Percentiles rank a stretch among this genome's conserved stretches.
Conservation (phyloP, 192 early-diverging fungal species). For the Entomortierella chlamydospora region DNA sequence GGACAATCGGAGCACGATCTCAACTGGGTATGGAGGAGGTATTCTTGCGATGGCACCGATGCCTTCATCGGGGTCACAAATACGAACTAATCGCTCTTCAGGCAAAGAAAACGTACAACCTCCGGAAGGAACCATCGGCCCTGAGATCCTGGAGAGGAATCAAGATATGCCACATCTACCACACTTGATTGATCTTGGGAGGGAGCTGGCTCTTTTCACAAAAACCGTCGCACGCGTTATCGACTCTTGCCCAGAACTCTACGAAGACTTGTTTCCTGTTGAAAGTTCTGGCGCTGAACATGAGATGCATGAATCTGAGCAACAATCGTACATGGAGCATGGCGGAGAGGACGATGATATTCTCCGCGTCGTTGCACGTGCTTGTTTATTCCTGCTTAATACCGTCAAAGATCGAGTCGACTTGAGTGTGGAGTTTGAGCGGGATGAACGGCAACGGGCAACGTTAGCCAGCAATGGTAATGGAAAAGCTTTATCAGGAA, state of each 20-base stretch:
- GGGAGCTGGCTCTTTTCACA: constrained; percentile 42
- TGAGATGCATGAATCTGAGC: not conserved
- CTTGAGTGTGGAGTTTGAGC: constrained; percentile 26
- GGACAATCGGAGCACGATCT: not conserved
- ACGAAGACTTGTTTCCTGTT: not conserved
- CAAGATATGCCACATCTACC: constrained; percentile 45
- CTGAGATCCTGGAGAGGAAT: constrained; percentile 4
- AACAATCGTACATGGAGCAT: not conserved
- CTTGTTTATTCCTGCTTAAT: constrained; percentile 31
- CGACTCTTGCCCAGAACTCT: not conserved
- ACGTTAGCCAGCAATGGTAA: not conserved
- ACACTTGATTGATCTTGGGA: constrained; percentile 44
- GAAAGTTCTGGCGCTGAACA: not conserved
- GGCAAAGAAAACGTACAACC: constrained; percentile 7
- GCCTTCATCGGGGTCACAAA: constrained; percentile 22
- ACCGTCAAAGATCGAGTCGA: constrained; percentile 31
- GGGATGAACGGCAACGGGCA: constrained; percentile 20
- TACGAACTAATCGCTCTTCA: not conserved
- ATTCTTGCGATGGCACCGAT: constrained; percentile 6
- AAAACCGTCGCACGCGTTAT: constrained; percentile 30
- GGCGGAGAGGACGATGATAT: constrained; percentile 14
- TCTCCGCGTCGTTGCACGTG: constrained; percentile 17
- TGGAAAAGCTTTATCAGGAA: not conserved
- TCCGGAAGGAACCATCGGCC: constrained; percentile 13
- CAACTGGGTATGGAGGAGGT: not conserved